These are phyloP conservation scores for Penicillium dipodomyicola DNA, from an alignment of 495 filamentous ascomycete genomes.

Conservation along the genomic window DNA sequence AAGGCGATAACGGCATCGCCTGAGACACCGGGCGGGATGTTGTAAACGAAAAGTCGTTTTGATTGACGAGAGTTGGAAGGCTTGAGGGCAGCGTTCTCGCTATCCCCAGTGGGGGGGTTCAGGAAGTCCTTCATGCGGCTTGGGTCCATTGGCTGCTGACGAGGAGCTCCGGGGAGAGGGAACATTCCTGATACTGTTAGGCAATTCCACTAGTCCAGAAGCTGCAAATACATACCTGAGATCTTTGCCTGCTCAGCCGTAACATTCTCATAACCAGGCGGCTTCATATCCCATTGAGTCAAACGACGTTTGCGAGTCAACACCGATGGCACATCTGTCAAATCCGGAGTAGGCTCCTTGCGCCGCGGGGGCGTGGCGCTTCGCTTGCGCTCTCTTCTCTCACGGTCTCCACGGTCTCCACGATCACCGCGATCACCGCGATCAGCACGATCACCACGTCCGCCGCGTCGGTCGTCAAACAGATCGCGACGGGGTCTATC, in stretches of 20 bases:
- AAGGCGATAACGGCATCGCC: conserved; percentile 75
- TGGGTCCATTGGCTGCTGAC: conserved; percentile 95
- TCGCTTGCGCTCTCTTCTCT: conserved; percentile 64
- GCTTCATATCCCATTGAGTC: conserved; percentile 99
- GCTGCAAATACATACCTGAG: conserved; percentile 56
- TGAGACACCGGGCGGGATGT: conserved; percentile 65
- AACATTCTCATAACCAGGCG: conserved; percentile 96
- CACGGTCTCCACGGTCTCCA: conserved; percentile 38
- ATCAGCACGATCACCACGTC: conserved; percentile 23
- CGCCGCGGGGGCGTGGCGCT: conserved; percentile 79
- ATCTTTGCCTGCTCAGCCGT: conserved; percentile 98
- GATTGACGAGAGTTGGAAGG: conserved; percentile 89
- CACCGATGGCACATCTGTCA: conserved; percentile 78
- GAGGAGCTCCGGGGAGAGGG: conserved; percentile 89
- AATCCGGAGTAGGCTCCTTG: conserved; percentile 93
- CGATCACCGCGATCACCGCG: conserved; percentile 30
- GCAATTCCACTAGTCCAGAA: neutral
- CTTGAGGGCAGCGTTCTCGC: conserved; percentile 76
- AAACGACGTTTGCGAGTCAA: conserved; percentile 81
- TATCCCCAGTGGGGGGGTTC: conserved; percentile 75
- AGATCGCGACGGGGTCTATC: conserved; percentile 31
- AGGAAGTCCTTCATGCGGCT: conserved; percentile 93
- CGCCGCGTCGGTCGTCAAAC: conserved; percentile 31
- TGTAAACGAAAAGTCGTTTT: conserved; percentile 84
- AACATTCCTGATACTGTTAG: conserved; percentile 70